phyloP scores from a whole-genome alignment of 169 alveolate species.

The Haemoproteus tartakovskyi region DNA sequence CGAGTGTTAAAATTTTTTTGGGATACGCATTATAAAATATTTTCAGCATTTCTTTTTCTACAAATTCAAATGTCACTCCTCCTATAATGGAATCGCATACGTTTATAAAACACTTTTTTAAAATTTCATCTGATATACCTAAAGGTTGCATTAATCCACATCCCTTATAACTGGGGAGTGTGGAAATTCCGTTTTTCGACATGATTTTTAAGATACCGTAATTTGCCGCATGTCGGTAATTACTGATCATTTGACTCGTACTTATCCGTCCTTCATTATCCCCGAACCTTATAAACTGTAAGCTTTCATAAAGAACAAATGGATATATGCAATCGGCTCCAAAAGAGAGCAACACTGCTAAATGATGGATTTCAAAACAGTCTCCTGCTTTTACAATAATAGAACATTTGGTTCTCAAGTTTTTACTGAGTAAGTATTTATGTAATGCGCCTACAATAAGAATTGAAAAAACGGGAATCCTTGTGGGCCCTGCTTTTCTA shows the following conservation, averaged over 20 bases:
- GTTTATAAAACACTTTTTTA: constrained; percentile 60
- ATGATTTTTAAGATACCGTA: constrained; percentile 71
- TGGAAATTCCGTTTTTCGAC: constrained; percentile 78
- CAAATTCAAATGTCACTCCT: constrained; percentile 61
- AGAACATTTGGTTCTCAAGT: constrained; percentile 64
- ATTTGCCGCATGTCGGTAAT: constrained; percentile 66
- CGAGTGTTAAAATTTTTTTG: constrained; percentile 51
- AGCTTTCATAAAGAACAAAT: constrained; percentile 70
- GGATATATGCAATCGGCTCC: constrained; percentile 82
- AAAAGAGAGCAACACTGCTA: constrained; percentile 70
- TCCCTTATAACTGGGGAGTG: constrained; percentile 75
- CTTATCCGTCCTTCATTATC: constrained; percentile 58
- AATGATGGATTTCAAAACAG: constrained; percentile 67
- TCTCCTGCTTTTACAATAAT: constrained; percentile 66
- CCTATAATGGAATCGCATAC: constrained; percentile 65
- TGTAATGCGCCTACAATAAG: constrained; percentile 65
- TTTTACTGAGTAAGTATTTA: constrained; percentile 53
- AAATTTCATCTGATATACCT: constrained; percentile 65
- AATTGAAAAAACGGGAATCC: constrained; percentile 58
- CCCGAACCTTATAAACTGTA: constrained; percentile 30
- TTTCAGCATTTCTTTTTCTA: constrained; percentile 54
- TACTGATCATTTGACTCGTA: constrained; percentile 59
- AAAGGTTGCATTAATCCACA: constrained; percentile 73
- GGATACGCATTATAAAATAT: constrained; percentile 71
- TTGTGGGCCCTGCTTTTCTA: constrained; percentile 18